Percentiles rank a stretch among this genome's conserved stretches.
These are phyloP conservation scores for Calonectria pauciramosa DNA, from an alignment of 2,329 filamentous ascomycete species.

Conservation along the genomic window DNA sequence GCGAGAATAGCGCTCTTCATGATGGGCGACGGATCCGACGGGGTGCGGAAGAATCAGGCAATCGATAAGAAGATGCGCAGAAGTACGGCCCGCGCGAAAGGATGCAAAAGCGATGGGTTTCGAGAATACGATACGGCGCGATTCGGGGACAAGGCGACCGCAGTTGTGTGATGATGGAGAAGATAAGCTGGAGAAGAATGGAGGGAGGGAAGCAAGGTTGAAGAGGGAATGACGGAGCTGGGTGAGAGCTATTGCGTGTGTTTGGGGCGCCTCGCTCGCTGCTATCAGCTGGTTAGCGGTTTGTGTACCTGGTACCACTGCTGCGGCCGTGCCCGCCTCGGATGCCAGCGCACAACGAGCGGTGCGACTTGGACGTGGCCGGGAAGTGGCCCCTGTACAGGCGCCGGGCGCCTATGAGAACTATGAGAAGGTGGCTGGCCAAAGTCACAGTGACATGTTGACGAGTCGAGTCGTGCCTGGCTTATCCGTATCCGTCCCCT, in stretches of 20 bases:
- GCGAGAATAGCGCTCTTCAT: conserved; percentile 92
- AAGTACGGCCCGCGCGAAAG: not conserved
- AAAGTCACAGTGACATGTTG: conserved; percentile 9
- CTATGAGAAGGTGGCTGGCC: not conserved
- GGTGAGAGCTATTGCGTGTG: conserved; percentile 44
- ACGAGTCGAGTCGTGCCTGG: conserved; percentile 21
- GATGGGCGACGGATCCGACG: conserved; percentile 53
- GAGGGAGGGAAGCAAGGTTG: conserved; percentile 9
- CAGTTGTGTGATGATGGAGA: conserved; percentile 34
- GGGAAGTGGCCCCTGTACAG: not conserved
- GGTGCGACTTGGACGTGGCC: not conserved
- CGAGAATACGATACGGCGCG: conserved; percentile 25
- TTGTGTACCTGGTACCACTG: conserved; percentile 14
- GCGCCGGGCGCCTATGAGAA: not conserved
- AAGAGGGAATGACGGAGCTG: conserved; percentile 43
- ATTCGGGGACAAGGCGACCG: conserved; percentile 24
- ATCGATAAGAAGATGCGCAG: conserved; percentile 19
- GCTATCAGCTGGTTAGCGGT: conserved; percentile 37
- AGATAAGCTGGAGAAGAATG: conserved; percentile 30
- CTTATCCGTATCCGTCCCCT: conserved; percentile 26
- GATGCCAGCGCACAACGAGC: conserved; percentile 4
- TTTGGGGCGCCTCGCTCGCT: conserved; percentile 31
- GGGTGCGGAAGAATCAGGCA: not conserved
- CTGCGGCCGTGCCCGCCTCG: not conserved
- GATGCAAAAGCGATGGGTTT: conserved; percentile 19